Evolutionary conservation across 2,329 filamentous ascomycete species (phyloP).

Genomic region (Fusarium penzigii): DNA sequence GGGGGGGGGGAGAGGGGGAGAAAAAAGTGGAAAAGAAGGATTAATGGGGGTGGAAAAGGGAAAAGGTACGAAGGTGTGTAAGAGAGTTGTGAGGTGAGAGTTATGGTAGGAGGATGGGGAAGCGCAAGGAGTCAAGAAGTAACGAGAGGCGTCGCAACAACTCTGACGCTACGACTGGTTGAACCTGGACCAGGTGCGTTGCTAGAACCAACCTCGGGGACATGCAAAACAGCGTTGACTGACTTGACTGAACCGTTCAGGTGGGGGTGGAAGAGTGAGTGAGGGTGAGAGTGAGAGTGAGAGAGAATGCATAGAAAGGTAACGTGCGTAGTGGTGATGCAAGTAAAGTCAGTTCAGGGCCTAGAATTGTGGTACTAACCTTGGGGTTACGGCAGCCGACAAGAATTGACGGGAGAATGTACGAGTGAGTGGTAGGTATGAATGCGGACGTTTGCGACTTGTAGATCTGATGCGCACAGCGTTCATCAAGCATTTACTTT

Average conservation of each 20-base stretch:
- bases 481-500: too few relatives aligned
- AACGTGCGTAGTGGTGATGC: slow-evolving; percentile 33
- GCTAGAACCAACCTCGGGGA: slow-evolving; percentile 20
- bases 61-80: slow-evolving; percentile 10
- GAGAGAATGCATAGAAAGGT: background rate
- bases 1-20: too few relatives aligned
- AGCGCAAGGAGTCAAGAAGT: slow-evolving; percentile 6
- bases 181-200: too few relatives aligned
- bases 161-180: too few relatives aligned
- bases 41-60: slow-evolving; percentile 3
- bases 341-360: slow-evolving; percentile 32
- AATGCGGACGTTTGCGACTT: too few relatives aligned
- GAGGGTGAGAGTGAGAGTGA: too few relatives aligned
- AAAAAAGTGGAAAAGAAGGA: slow-evolving; percentile 17
- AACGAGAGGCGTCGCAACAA: too few relatives aligned
- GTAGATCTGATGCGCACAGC: too few relatives aligned
- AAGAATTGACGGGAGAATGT: background rate
- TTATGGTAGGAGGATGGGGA: slow-evolving; percentile 24
- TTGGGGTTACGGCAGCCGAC: slow-evolving; percentile 13
- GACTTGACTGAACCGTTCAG: too few relatives aligned
- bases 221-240: too few relatives aligned
- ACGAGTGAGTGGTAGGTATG: background rate
- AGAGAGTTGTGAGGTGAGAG: slow-evolving; percentile 24
- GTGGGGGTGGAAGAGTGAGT: too few relatives aligned
- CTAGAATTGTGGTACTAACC: slow-evolving; percentile 30